A percentile compares a stretch with the other conserved stretches of the same genome.
Conservation (phyloP, 495 filamentous ascomycete genomes). For the Diplogelasinospora grovesii region DNA sequence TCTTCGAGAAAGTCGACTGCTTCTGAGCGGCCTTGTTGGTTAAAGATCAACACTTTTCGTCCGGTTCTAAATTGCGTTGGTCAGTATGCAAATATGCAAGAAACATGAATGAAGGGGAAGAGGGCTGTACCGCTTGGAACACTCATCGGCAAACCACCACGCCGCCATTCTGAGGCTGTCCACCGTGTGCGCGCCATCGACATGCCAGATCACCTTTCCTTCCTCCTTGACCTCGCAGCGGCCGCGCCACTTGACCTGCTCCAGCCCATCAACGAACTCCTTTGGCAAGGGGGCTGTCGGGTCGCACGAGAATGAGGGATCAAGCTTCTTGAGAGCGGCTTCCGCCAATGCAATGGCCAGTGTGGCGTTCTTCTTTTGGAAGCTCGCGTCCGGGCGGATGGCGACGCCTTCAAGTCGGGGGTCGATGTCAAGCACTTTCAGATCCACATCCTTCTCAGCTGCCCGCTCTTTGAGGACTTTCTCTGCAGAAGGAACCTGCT, state of each 20-base stretch:
- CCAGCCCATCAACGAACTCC: conserved; percentile 68
- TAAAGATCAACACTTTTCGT: conserved; percentile 78
- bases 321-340: conserved; percentile 44
- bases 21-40: conserved; percentile 87
- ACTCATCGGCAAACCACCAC: conserved; percentile 63
- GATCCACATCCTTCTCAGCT: conserved; percentile 50
- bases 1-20: conserved; percentile 61
- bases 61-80: conserved; percentile 20
- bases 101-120: too few relatives aligned
- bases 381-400: conserved; percentile 69
- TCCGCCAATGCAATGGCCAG: conserved; percentile 72
- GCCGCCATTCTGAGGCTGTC: conserved; percentile 78
- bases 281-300: conserved; percentile 42
- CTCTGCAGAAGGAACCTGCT: conserved; percentile 59
- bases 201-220: conserved; percentile 67
- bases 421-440: conserved; percentile 59
- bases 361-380: conserved; percentile 82
- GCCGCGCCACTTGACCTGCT: conserved; percentile 68
- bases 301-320: conserved; percentile 22
- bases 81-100: too few relatives aligned
- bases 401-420: conserved; percentile 56
- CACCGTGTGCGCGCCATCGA: conserved; percentile 87
- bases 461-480: conserved; percentile 67
- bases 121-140: conserved; percentile 26
- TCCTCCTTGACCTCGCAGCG: conserved; percentile 74